Evolutionary conservation across 495 filamentous ascomycete species (phyloP).

Genomic region (Penicillium odoratum): DNA sequence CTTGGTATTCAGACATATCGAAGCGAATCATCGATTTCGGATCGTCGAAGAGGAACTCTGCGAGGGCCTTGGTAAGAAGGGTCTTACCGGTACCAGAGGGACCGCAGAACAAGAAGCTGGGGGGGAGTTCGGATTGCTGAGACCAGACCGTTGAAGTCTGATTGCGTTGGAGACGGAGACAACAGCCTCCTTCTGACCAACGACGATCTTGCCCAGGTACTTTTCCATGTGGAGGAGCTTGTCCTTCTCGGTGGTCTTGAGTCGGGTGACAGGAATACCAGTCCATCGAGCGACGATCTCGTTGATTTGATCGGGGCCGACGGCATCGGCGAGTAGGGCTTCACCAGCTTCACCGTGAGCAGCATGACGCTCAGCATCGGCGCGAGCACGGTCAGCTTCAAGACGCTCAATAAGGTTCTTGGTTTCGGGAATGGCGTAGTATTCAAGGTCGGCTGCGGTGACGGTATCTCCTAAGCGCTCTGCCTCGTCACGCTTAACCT

Average conservation of each 20-base stretch:
- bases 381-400: constrained; percentile 73
- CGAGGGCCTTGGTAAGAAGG: constrained; percentile 90
- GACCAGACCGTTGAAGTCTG: constrained; percentile 87
- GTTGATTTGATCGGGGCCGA: constrained; percentile 98
- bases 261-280: constrained; percentile 90
- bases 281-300: constrained; percentile 97
- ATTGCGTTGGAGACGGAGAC: constrained; percentile 93
- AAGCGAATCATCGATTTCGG: constrained; percentile 97
- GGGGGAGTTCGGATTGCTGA: constrained; percentile 94
- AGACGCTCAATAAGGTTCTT: constrained; percentile 74
- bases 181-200: constrained; percentile 96
- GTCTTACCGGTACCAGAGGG: constrained; percentile 98
- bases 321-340: constrained; percentile 80
- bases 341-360: constrained; percentile 56
- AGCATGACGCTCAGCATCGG: constrained; percentile 71
- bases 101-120: constrained; percentile 97
- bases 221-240: constrained; percentile 95
- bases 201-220: constrained; percentile 74
- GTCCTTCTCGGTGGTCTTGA: constrained; percentile 95
- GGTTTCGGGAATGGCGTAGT: constrained; percentile 95
- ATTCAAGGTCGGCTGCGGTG: constrained; percentile 87
- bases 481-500: constrained; percentile 89
- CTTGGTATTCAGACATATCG: constrained; percentile 99
- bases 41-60: constrained; percentile 98
- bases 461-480: constrained; percentile 78